Conservation (phyloP, 495 filamentous ascomycete species). For the Penicillium coffeae region DNA sequence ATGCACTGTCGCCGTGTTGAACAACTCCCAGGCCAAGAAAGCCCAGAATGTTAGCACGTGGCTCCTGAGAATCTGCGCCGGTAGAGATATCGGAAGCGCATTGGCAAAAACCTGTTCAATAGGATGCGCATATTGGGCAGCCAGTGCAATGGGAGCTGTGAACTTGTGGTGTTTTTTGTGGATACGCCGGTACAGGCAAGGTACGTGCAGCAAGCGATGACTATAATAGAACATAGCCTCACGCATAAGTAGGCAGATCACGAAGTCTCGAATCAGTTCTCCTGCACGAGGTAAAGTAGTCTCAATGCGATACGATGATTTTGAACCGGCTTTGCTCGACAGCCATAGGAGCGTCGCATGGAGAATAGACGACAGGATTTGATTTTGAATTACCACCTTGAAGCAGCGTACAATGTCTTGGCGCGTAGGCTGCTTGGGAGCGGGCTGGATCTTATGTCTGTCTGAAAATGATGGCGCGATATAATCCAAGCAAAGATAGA, state of each 20-base stretch:
- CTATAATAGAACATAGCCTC: conserved; percentile 55
- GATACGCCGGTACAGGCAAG: conserved; percentile 43
- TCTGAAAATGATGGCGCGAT: conserved; percentile 45
- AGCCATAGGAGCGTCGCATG: conserved; percentile 30
- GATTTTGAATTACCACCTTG: conserved; percentile 42
- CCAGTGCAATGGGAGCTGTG: conserved; percentile 54
- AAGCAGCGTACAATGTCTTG: conserved; percentile 45
- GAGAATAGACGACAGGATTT: conserved; percentile 36
- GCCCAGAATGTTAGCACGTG: conserved; percentile 52
- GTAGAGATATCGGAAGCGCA: conserved; percentile 49
- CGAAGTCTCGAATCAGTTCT: conserved; percentile 39
- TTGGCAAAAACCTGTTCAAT: conserved; percentile 55
- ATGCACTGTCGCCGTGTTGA: conserved; percentile 51
- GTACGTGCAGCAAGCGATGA: conserved; percentile 53
- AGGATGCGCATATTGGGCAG: conserved; percentile 57
- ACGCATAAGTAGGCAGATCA: conserved; percentile 43
- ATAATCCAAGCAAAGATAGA: conserved; percentile 41
- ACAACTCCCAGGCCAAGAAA: conserved; percentile 41
- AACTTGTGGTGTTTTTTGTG: conserved; percentile 59
- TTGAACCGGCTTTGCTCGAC: conserved; percentile 11
- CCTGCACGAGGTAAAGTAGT: conserved; percentile 25
- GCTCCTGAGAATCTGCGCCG: conserved; percentile 41
- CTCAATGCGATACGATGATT: conserved; percentile 31
- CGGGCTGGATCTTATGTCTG: conserved; percentile 54
- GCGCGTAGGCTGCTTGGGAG: conserved; percentile 45